Conservation (phyloP, 257 asterid genomes). For the Fraxinus americana region DNA sequence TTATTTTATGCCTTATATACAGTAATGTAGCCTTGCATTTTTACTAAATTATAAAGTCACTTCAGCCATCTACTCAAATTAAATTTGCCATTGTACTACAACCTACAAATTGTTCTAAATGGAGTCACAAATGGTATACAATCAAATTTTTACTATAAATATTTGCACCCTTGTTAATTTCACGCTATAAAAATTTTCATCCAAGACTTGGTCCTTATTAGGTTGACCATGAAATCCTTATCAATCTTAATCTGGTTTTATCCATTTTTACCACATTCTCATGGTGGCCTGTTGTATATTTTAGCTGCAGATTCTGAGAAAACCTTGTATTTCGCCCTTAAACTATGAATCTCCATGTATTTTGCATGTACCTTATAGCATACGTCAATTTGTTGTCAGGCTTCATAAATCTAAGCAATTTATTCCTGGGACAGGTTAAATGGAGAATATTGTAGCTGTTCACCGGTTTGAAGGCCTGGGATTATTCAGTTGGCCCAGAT, state of each 20-base stretch:
- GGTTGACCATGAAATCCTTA: not conserved
- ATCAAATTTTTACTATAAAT: not conserved
- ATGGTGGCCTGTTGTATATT: not conserved
- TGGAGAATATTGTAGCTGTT: not conserved
- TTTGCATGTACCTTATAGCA: not conserved
- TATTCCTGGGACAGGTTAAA: constrained; percentile 6
- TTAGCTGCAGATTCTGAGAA: not conserved
- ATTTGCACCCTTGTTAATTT: not conserved
- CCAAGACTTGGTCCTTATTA: not conserved
- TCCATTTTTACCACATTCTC: not conserved
- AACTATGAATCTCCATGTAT: not conserved
- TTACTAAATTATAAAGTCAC: not conserved
- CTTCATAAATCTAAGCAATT: not conserved
- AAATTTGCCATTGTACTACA: not conserved
- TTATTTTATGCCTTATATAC: not conserved
- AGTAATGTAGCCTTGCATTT: not conserved
- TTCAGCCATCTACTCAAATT: not conserved
- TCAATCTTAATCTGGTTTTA: not conserved
- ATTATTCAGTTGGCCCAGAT: not conserved
- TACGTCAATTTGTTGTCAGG: not conserved
- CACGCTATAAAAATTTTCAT: not conserved
- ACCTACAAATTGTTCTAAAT: not conserved
- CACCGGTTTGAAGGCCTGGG: constrained; percentile 6
- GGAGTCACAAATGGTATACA: not conserved
- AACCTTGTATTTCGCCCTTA: not conserved